These are phyloP conservation scores for Hansenula sp. DNA, from an alignment of 1,139 yeast species.

Conservation along the genomic window DNA sequence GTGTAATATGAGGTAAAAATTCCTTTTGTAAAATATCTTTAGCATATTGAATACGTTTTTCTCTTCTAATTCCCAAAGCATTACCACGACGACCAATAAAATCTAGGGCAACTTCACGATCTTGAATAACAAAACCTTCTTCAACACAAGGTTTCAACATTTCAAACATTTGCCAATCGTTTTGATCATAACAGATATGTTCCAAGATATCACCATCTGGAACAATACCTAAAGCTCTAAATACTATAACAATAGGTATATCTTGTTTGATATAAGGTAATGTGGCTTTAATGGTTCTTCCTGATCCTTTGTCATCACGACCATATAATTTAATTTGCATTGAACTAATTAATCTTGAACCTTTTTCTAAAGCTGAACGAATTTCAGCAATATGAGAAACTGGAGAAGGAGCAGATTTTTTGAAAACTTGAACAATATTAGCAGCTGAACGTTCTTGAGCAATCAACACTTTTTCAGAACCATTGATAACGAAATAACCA, in stretches of 20 bases:
- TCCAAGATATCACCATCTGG: constrained; percentile 99
- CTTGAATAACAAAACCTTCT: constrained; percentile 97
- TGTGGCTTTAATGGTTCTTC: constrained; percentile 89
- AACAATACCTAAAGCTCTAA: constrained; percentile 96
- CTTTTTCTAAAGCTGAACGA: constrained; percentile 94
- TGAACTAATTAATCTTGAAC: constrained; percentile 89
- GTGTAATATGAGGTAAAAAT: constrained; percentile 94
- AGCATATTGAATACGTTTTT: constrained; percentile 97
- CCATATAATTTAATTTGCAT: constrained; percentile 92
- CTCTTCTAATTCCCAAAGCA: constrained; percentile 89
- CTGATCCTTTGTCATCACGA: constrained; percentile 70
- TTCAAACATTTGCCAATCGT: constrained; percentile 99
- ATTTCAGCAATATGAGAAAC: constrained; percentile 96
- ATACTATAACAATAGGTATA: constrained; percentile 93
- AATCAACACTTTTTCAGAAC: constrained; percentile 95
- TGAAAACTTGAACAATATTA: constrained; percentile 96
- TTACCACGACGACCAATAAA: constrained; percentile 98
- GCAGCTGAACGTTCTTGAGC: constrained; percentile 99
- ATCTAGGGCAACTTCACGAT: constrained; percentile 96
- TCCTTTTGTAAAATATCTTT: constrained; percentile 95
- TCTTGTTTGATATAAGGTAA: constrained; percentile 95
- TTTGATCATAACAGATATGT: constrained; percentile 95
- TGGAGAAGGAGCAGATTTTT: constrained; percentile 96
- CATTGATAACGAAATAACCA: constrained; percentile 96
- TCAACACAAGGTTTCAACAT: constrained; percentile 99